phyloP scores from a whole-genome alignment of 805 yeast species.

The Zygosaccharomyces lentus region DNA sequence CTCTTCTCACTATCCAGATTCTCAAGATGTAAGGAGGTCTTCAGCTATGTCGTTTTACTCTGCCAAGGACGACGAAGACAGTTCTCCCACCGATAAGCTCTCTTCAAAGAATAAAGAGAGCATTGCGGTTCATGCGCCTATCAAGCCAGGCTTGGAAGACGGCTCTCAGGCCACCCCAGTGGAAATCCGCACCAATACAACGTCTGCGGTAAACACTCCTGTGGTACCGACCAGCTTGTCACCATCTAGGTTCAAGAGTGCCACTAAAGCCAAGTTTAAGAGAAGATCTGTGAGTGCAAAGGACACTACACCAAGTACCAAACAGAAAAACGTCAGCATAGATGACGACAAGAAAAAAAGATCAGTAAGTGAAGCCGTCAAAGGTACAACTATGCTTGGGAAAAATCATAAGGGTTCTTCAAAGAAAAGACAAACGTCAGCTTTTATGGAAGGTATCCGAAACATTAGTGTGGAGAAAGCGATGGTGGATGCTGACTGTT shows the following conservation, averaged over 20 bases:
- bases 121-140: slow-evolving; percentile 24
- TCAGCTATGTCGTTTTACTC: slow-evolving; percentile 52
- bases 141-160: slow-evolving; percentile 23
- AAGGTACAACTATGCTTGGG: slow-evolving; percentile 50
- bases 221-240: slow-evolving; percentile 6
- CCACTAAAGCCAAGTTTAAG: slow-evolving; percentile 30
- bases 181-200: slow-evolving; percentile 4
- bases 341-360: slow-evolving; percentile 36
- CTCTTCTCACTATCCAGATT: slow-evolving; percentile 23
- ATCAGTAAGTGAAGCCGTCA: slow-evolving; percentile 47
- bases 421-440: slow-evolving; percentile 63
- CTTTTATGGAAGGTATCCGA: slow-evolving; percentile 85
- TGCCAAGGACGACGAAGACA: slow-evolving; percentile 21
- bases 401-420: slow-evolving; percentile 46
- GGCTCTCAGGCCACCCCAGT: slow-evolving; percentile 20
- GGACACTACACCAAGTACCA: slow-evolving; percentile 17
- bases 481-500: slow-evolving; percentile 63
- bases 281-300: slow-evolving; percentile 52
- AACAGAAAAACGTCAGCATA: slow-evolving; percentile 33
- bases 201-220: slow-evolving; percentile 9
- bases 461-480: slow-evolving; percentile 72
- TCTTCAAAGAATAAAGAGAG: slow-evolving; percentile 9
- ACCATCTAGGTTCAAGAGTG: slow-evolving; percentile 13
- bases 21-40: slow-evolving; percentile 50
- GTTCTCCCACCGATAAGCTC: slow-evolving; percentile 12